phyloP scores from a whole-genome alignment of 202 grass and related monocot genomes.

The Carex arenaria region DNA sequence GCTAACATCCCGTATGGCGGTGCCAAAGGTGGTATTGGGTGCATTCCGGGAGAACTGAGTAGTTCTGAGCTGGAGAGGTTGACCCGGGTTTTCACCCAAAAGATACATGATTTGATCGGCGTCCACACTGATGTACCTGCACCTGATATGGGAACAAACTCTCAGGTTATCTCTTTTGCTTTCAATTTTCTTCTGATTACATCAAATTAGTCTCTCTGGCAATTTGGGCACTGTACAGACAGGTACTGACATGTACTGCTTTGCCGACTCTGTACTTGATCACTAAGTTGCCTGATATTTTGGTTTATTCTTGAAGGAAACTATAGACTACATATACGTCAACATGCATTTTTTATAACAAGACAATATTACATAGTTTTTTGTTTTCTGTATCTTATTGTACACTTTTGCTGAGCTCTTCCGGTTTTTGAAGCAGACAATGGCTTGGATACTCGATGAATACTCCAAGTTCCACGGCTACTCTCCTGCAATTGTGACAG shows the following conservation, averaged over 20 bases:
- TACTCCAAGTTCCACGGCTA: constrained; percentile 95
- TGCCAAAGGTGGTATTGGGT: constrained; percentile 94
- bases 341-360: neutral
- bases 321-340: neutral
- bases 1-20: constrained; percentile 95
- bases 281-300: neutral
- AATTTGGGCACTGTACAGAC: neutral
- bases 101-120: constrained; percentile 90
- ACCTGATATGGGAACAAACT: constrained; percentile 94
- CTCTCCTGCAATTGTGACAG: constrained; percentile 90
- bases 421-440: constrained; percentile 43
- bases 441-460: constrained; percentile 95
- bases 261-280: neutral
- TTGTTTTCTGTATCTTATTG: neutral
- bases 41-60: constrained; percentile 67
- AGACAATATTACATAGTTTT: constrained; percentile 10
- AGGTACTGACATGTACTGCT: neutral
- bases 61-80: constrained; percentile 74
- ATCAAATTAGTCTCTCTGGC: constrained; percentile 5
- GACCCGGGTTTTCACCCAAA: constrained; percentile 90
- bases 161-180: constrained; percentile 46
- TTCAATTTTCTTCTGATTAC: neutral
- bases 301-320: neutral
- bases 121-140: constrained; percentile 86
- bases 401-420: neutral